Percentiles rank a stretch among this genome's conserved stretches.
phyloP scores from a whole-genome alignment of 495 filamentous ascomycete species.

The Penicillium cosmopolitanum region DNA sequence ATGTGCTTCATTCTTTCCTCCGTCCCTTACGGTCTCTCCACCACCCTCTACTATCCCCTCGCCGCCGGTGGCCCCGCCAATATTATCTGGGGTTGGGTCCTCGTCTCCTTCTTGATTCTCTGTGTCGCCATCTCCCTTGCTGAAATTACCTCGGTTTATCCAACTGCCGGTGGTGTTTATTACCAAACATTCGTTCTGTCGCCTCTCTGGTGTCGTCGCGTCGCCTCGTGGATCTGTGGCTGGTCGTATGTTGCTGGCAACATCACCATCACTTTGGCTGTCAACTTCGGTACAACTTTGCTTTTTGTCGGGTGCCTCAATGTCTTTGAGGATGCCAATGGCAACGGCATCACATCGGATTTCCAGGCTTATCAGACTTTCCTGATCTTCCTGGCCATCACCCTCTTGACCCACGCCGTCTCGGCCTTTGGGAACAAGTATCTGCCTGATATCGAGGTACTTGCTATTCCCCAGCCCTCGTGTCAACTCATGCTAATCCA shows the following conservation, averaged over 20 bases:
- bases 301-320: slow-evolving; percentile 30
- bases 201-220: slow-evolving; percentile 54
- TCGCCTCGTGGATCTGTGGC: slow-evolving; percentile 66
- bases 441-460: slow-evolving; percentile 45
- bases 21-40: slow-evolving; percentile 63
- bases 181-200: slow-evolving; percentile 67
- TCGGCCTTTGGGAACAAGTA: slow-evolving; percentile 34
- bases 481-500: slow-evolving; percentile 41
- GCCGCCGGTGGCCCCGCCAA: slow-evolving; percentile 62
- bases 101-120: slow-evolving; percentile 64
- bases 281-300: slow-evolving; percentile 37
- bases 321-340: slow-evolving; percentile 45
- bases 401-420: slow-evolving; percentile 43
- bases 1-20: slow-evolving; percentile 54
- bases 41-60: slow-evolving; percentile 66
- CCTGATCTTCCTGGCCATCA: slow-evolving; percentile 62
- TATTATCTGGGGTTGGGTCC: slow-evolving; percentile 66
- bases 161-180: slow-evolving; percentile 66
- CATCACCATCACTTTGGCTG: slow-evolving; percentile 52
- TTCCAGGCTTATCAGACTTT: slow-evolving; percentile 49
- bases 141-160: slow-evolving; percentile 72
- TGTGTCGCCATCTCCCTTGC: slow-evolving; percentile 68
- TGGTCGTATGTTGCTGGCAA: slow-evolving; percentile 73
- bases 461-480: slow-evolving; percentile 18
- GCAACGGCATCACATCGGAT: slow-evolving; percentile 28